phyloP scores from a whole-genome alignment of 805 yeast species.

The Yarrowia sp. region DNA sequence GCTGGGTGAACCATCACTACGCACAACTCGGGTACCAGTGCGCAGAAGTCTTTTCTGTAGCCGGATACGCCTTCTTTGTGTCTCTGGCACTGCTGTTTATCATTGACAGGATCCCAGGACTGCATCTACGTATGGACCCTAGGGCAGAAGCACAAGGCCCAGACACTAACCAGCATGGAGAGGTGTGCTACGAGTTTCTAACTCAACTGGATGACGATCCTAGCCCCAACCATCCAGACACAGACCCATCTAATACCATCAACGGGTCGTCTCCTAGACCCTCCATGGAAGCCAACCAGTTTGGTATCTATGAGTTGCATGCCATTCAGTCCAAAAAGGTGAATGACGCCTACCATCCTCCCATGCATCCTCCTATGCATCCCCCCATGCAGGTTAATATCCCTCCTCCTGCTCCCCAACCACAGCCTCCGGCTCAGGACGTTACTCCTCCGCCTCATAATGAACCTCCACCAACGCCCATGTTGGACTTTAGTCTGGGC shows the following conservation, averaged over 20 bases:
- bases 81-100: constrained; percentile 70
- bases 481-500: constrained; percentile 26
- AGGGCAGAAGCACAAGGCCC: constrained; percentile 90
- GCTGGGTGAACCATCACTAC: constrained; percentile 86
- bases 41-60: constrained; percentile 75
- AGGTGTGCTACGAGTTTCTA: constrained; percentile 47
- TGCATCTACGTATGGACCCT: constrained; percentile 79
- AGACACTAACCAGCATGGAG: constrained; percentile 90
- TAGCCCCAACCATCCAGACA: constrained; percentile 3
- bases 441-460: not conserved
- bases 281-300: not conserved
- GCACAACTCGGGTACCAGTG: constrained; percentile 87
- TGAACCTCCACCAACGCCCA: constrained; percentile 28
- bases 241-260: constrained; percentile 8
- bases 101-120: constrained; percentile 79
- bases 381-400: constrained; percentile 6
- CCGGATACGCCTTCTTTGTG: constrained; percentile 75
- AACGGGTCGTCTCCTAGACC: constrained; percentile 13
- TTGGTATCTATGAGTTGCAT: constrained; percentile 27
- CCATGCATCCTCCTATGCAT: not conserved
- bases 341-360: not conserved
- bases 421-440: not conserved
- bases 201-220: constrained; percentile 6
- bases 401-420: not conserved
- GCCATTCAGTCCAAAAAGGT: constrained; percentile 28